These are phyloP conservation scores for Helianthus tuberosus DNA, from an alignment of 129 eudicot genomes.

Conservation along the genomic window DNA sequence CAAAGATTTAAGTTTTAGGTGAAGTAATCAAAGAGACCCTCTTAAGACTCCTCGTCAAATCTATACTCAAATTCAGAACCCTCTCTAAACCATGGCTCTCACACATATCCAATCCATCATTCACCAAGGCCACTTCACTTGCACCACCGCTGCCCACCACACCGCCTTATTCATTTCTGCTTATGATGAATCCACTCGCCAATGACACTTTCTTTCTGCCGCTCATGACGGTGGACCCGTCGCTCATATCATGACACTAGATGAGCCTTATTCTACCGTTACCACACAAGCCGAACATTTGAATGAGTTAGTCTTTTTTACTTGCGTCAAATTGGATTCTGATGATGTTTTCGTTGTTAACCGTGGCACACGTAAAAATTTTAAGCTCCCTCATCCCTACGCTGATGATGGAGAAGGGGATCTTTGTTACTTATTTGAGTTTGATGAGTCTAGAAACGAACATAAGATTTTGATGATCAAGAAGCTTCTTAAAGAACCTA, in stretches of 20 bases:
- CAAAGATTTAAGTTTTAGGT: not conserved
- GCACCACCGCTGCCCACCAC: not conserved
- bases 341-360: not conserved
- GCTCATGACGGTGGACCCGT: not conserved
- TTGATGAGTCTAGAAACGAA: no score
- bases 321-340: not conserved
- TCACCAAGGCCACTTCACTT: constrained; percentile 6
- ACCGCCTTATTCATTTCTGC: not conserved
- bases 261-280: not conserved
- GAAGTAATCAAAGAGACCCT: constrained; percentile 12
- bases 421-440: no score
- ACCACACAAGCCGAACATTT: constrained; percentile 4
- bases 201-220: constrained; percentile 3
- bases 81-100: constrained; percentile 18
- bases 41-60: not conserved
- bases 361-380: not conserved
- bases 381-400: not conserved
- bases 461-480: no score
- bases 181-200: not conserved
- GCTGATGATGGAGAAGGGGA: no score
- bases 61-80: not conserved
- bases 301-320: constrained; percentile 5
- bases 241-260: not conserved
- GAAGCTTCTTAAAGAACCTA: no score
- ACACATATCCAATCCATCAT: constrained; percentile 10